Conservation (phyloP, 495 filamentous ascomycete genomes). For the Neurospora hispaniola region DNA sequence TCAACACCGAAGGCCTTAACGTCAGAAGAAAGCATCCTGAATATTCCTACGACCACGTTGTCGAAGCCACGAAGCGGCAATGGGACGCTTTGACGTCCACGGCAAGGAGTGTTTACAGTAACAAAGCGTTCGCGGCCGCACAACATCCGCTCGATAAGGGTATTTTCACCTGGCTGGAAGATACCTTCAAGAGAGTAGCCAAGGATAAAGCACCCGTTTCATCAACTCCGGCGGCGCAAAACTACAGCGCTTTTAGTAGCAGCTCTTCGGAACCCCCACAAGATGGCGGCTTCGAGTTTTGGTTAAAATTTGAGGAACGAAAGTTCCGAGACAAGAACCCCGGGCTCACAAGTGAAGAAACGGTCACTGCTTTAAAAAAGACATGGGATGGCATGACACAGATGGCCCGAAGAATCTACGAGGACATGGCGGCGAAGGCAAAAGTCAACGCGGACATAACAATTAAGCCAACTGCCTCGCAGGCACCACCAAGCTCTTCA, state of each 20-base stretch:
- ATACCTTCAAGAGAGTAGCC: neutral
- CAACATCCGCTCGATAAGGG: neutral
- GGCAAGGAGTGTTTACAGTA: neutral
- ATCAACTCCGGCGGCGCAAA: neutral
- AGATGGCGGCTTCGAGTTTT: neutral
- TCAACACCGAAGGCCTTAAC: no score
- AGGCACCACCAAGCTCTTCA: no score
- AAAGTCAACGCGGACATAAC: neutral
- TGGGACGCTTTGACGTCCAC: neutral
- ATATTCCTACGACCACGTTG: neutral
- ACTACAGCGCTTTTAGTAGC: neutral
- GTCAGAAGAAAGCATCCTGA: neutral
- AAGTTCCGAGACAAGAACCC: neutral
- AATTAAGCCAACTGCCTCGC: neutral
- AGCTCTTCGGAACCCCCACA: neutral
- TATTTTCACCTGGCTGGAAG: neutral
- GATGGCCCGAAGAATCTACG: neutral
- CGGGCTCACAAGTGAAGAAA: neutral
- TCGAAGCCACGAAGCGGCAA: neutral
- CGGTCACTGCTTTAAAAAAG: neutral
- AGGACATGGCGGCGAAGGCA: neutral
- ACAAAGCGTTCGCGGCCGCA: neutral
- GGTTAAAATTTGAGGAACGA: neutral
- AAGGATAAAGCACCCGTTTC: neutral
- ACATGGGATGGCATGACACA: neutral